Base-by-base conservation (phyloP, 257 asterid genomes). In the Gynochthodes officinalis region DNA sequence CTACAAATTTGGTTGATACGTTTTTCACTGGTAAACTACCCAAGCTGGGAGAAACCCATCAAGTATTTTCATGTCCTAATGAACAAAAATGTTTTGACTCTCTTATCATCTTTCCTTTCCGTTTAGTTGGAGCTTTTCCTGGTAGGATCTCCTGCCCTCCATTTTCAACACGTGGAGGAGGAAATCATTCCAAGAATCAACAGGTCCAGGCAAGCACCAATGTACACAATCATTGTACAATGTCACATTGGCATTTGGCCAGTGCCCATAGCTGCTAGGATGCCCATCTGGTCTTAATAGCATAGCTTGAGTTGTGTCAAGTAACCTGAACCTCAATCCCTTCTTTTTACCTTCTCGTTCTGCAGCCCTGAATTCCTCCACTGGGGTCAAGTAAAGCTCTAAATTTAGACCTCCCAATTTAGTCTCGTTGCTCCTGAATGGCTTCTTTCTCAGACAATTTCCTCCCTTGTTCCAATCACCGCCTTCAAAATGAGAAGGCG, bases 201-300 rank as follows among this genome's bases (percentile, higher is more conserved):
- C 74, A 27, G 87, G 87, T n/a, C 85, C 85, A 1, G 87, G 85
- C 73, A 83, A 80, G 73, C 87, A 83, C 87, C 87, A 83, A n/a
- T 80, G 80, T 4, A 78, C 82, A 64, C 87, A 83, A 14, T 83
- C 87, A 70, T 80, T 83, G 37, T 72, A 52, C 75, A 77, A 40
- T 5, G 82, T 72, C 59, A 75, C 79, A 52, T 80, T 80, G 5
- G 55, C 85, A 9, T 65, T 39, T 9, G 77, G 77, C 72, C 55
- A 59, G 40, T 77, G 82, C 11, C 83, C 83, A 43, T 75, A 83
- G 70, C 58, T 77, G 53, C 83, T 73, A 1, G 87, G 87, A 64
- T 83, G 87, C 16, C 87, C 87, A 55, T 83, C 87, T 42, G 87
- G 85, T 61, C 87, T 77, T 73, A 83, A 43, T 21, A 77, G 28